Evolutionary conservation across 1,284 basidiomycete species (phyloP).

Genomic region (Irpex rosettiformis): DNA sequence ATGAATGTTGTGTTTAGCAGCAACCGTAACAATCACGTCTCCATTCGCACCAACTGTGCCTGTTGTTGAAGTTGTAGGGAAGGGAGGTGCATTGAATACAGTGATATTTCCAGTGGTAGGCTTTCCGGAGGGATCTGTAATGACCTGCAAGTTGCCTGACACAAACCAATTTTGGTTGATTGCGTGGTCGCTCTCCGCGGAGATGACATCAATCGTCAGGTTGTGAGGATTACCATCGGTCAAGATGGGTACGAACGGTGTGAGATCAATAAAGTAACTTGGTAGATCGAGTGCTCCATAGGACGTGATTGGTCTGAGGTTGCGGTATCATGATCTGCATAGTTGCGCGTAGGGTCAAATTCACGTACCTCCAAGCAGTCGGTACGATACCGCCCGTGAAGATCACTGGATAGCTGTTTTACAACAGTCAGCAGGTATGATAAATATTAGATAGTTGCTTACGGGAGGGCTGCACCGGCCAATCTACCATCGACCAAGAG

Average conservation of each 20-base stretch:
- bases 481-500: slow-evolving; percentile 72
- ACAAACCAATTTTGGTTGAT: slow-evolving; percentile 78
- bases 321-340: not conserved
- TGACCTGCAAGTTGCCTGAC: slow-evolving; percentile 67
- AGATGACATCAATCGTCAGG: slow-evolving; percentile 69
- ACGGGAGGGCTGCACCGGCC: slow-evolving; percentile 76
- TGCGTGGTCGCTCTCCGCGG: slow-evolving; percentile 61
- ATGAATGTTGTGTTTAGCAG: slow-evolving; percentile 48
- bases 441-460: slow-evolving; percentile 5
- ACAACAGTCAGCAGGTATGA: not conserved
- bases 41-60: slow-evolving; percentile 39
- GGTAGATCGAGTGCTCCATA: slow-evolving; percentile 79
- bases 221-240: slow-evolving; percentile 66
- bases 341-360: not conserved
- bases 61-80: slow-evolving; percentile 46
- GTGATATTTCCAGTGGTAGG: slow-evolving; percentile 69
- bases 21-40: slow-evolving; percentile 52
- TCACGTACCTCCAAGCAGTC: slow-evolving; percentile 60
- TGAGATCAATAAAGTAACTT: slow-evolving; percentile 75
- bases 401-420: slow-evolving; percentile 51
- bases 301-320: slow-evolving; percentile 64
- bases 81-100: slow-evolving; percentile 50
- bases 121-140: slow-evolving; percentile 57
- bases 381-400: slow-evolving; percentile 82
- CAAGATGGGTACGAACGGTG: slow-evolving; percentile 72